These are phyloP conservation scores for Calycina herbarum DNA, from an alignment of 2,329 filamentous ascomycete genomes.

Conservation along the genomic window DNA sequence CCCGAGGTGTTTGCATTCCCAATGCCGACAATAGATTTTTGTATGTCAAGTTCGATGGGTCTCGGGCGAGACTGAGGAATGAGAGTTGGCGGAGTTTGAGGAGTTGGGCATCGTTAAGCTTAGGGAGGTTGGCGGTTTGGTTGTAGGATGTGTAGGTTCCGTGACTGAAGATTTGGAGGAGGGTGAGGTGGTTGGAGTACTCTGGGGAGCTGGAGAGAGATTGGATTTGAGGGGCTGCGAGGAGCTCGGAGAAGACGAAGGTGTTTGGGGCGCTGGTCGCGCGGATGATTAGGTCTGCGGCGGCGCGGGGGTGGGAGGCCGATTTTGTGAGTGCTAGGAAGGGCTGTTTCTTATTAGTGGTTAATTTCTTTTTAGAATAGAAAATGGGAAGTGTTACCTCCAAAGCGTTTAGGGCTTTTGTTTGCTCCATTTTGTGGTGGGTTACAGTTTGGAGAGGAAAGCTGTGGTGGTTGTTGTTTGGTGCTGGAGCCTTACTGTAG, in stretches of 20 bases:
- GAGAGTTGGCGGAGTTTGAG: conserved; percentile 90
- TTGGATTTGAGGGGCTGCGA: conserved; percentile 77
- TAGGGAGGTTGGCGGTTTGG: conserved; percentile 58
- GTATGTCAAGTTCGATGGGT: conserved; percentile 71
- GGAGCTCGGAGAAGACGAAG: conserved; percentile 92
- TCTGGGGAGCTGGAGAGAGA: conserved; percentile 64
- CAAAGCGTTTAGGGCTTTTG: conserved; percentile 63
- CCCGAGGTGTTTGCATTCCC: conserved; percentile 62
- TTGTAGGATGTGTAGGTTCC: conserved; percentile 81
- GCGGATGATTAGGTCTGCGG: conserved; percentile 81
- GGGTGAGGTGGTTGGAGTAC: conserved; percentile 60
- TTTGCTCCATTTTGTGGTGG: conserved; percentile 65
- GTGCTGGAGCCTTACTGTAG: not conserved
- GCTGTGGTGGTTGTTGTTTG: not conserved
- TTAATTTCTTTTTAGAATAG: too few species aligned
- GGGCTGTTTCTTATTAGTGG: too few species aligned
- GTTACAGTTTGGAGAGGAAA: not conserved
- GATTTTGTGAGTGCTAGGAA: conserved; percentile 87
- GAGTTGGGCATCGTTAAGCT: conserved; percentile 69
- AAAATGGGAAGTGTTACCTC: too few species aligned
- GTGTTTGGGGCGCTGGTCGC: conserved; percentile 89
- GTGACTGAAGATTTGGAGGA: conserved; percentile 89
- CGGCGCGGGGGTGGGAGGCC: conserved; percentile 78
- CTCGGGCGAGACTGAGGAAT: conserved; percentile 75
- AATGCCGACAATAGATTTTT: conserved; percentile 64